phyloP scores from a whole-genome alignment of 495 filamentous ascomycete genomes.

The Penicillium atrosanguineum region DNA sequence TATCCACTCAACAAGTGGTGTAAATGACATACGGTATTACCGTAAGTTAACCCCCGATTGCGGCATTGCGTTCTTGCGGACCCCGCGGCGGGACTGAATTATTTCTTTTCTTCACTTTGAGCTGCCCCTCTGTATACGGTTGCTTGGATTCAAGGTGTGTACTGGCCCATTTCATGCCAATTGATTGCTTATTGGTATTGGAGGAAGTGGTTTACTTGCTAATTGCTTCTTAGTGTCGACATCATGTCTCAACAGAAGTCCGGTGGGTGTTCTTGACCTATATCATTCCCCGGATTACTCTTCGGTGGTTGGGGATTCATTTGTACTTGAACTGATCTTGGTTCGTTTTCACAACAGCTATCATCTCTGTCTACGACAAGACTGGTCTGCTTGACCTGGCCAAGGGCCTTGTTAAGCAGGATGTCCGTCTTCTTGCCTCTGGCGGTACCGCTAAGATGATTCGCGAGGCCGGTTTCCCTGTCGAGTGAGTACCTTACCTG shows the following conservation, averaged over 20 bases:
- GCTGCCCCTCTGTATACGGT: constrained; percentile 11
- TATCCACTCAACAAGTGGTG: background rate
- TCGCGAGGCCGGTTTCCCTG: constrained; percentile 87
- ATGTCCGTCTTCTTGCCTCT: constrained; percentile 89
- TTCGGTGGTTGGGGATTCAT: constrained; percentile 9
- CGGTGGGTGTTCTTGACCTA: constrained; percentile 33
- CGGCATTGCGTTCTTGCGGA: constrained; percentile 17
- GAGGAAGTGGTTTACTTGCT: background rate
- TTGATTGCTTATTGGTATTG: constrained; percentile 4
- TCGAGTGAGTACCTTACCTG: constrained; percentile 63
- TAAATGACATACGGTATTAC: constrained; percentile 4
- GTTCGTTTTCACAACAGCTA: constrained; percentile 53
- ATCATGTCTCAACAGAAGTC: constrained; percentile 45
- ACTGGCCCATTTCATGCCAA: background rate
- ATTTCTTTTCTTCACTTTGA: constrained; percentile 24
- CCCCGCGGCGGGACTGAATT: constrained; percentile 27
- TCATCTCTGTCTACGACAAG: constrained; percentile 98
- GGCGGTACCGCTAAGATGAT: constrained; percentile 95
- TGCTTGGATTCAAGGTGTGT: constrained; percentile 24
- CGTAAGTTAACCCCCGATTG: constrained; percentile 19
- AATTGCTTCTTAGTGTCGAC: constrained; percentile 22
- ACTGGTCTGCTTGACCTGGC: constrained; percentile 93
- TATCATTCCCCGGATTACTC: constrained; percentile 21
- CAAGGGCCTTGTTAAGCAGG: constrained; percentile 85
- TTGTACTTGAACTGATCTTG: constrained; percentile 13